Evolutionary conservation across 768 basidiomycete genomes (phyloP).

Genomic region (Termitomyces sp.): DNA sequence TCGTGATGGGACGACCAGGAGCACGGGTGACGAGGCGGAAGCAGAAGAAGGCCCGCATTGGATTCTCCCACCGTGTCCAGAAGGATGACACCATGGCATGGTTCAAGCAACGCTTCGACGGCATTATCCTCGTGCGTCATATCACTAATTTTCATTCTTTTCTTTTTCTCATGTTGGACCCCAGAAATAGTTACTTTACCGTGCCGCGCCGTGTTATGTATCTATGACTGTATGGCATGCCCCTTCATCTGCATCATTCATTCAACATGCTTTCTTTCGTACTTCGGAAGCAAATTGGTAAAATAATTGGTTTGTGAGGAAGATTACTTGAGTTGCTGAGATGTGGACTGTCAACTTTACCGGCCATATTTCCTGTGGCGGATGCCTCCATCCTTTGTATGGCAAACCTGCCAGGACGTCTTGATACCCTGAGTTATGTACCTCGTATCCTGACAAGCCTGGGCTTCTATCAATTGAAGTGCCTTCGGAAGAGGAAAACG

Average conservation of each 20-base stretch:
- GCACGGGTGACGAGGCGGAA: slow-evolving; percentile 87
- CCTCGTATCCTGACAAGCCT: not conserved
- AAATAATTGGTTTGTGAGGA: not conserved
- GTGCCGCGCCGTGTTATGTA: slow-evolving; percentile 13
- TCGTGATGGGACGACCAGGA: slow-evolving; percentile 96
- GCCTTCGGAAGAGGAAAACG: too few relatives aligned
- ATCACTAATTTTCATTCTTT: not conserved
- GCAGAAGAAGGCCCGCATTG: slow-evolving; percentile 81
- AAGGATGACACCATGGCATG: slow-evolving; percentile 96
- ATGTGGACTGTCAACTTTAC: not conserved
- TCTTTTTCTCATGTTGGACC: not conserved
- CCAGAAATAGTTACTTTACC: slow-evolving; percentile 16
- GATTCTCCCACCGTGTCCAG: slow-evolving; percentile 85
- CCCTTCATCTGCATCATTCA: slow-evolving; percentile 9
- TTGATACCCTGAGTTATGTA: too few relatives aligned
- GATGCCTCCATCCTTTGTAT: not conserved
- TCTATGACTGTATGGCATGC: slow-evolving; percentile 19
- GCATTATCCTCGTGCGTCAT: slow-evolving; percentile 81
- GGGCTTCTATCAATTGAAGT: too few relatives aligned
- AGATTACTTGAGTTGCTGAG: not conserved
- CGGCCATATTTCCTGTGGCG: not conserved
- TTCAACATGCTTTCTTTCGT: slow-evolving; percentile 2
- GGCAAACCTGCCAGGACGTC: not conserved
- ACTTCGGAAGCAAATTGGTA: slow-evolving; percentile 5
- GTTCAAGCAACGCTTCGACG: slow-evolving; percentile 99